A percentile compares a stretch with the other conserved stretches of the same genome.
These are phyloP conservation scores for Penicillium sclerotigenum DNA, from an alignment of 2,329 filamentous ascomycete species.

Conservation along the genomic window DNA sequence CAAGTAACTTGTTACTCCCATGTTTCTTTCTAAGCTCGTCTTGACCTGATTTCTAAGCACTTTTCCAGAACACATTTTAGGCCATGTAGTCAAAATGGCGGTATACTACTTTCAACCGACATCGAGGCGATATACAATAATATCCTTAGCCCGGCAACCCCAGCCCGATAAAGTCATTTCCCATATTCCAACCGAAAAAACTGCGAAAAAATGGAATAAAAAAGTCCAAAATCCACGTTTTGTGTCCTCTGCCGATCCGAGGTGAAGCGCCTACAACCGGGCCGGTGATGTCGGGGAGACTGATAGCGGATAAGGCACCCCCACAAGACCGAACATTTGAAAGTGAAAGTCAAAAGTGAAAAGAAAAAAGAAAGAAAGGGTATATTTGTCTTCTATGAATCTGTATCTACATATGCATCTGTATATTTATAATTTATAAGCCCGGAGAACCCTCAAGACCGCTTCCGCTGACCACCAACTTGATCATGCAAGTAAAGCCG, in stretches of 20 bases:
- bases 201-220: not conserved
- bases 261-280: conserved; percentile 18
- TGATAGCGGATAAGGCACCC: conserved; percentile 6
- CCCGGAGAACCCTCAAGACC: conserved; percentile 8
- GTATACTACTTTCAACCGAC: not conserved
- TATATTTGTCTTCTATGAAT: conserved; percentile 25
- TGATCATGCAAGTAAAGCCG: conserved; percentile 31
- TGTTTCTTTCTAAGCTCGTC: not conserved
- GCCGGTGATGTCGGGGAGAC: conserved; percentile 13
- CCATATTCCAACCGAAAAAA: not conserved
- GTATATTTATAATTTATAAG: conserved; percentile 1
- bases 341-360: not conserved
- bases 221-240: not conserved
- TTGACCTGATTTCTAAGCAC: not conserved
- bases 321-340: not conserved
- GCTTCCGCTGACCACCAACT: conserved; percentile 18
- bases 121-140: not conserved
- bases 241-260: conserved; percentile 8
- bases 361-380: conserved; percentile 13
- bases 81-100: not conserved
- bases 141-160: not conserved
- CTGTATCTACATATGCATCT: not conserved
- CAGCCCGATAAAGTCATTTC: not conserved
- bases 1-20: not conserved
- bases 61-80: not conserved